These are phyloP conservation scores for Gentiana straminea DNA, from an alignment of 257 asterid genomes.

Conservation along the genomic window DNA sequence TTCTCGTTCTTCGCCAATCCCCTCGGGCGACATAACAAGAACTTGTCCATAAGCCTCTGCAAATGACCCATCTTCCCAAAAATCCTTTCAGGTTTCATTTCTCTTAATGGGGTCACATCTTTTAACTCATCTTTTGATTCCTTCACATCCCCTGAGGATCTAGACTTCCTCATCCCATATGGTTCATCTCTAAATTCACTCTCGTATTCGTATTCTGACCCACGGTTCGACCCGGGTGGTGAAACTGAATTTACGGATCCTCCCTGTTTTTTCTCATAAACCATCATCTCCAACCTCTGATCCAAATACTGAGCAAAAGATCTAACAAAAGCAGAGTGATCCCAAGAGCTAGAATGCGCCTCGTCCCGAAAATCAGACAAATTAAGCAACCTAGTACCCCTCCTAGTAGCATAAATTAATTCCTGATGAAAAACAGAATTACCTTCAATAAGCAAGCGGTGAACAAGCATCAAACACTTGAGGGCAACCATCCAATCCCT, in stretches of 20 bases:
- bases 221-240: constrained; percentile 39
- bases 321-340: constrained; percentile 67
- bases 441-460: constrained; percentile 59
- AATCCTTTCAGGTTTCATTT: constrained; percentile 55
- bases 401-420: constrained; percentile 56
- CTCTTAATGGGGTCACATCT: constrained; percentile 57
- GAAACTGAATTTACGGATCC: constrained; percentile 33
- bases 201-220: constrained; percentile 31
- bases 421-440: constrained; percentile 58
- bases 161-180: constrained; percentile 54
- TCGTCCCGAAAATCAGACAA: constrained; percentile 70
- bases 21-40: constrained; percentile 55
- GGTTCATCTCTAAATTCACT: constrained; percentile 42
- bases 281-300: constrained; percentile 61
- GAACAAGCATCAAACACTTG: constrained; percentile 59
- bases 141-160: constrained; percentile 58
- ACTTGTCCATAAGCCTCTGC: constrained; percentile 66
- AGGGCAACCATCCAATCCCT: constrained; percentile 81
- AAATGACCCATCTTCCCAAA: constrained; percentile 68
- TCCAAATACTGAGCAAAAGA: constrained; percentile 56
- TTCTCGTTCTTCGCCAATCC: constrained; percentile 68
- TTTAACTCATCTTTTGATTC: constrained; percentile 39
- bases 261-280: constrained; percentile 38
- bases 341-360: constrained; percentile 76
- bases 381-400: constrained; percentile 57